phyloP scores from a whole-genome alignment of 225 moss, liverwort and hornwort genomes.

The Physcomitrium patens region DNA sequence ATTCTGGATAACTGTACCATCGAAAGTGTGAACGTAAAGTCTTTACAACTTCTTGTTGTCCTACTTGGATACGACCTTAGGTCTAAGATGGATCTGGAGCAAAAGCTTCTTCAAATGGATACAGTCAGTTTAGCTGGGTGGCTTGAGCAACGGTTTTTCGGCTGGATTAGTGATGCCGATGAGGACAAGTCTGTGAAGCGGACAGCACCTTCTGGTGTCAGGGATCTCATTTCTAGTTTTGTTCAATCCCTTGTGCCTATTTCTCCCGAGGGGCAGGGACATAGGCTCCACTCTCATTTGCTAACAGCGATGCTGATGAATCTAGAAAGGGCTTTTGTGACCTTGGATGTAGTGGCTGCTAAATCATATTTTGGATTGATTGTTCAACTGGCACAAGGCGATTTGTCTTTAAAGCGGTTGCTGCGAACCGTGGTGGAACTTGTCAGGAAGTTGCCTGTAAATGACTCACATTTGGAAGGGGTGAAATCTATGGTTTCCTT shows the following conservation, averaged over 20 bases:
- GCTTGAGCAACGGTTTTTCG: constrained; percentile 90
- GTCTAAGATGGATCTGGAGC: constrained; percentile 71
- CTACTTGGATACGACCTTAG: constrained; percentile 73
- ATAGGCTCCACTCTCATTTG: constrained; percentile 69
- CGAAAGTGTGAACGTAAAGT: constrained; percentile 78
- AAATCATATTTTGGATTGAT: constrained; percentile 89
- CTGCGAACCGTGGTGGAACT: constrained; percentile 73
- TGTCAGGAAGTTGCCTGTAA: constrained; percentile 75
- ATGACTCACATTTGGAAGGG: constrained; percentile 69
- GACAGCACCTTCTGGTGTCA: constrained; percentile 69
- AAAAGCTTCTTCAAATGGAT: constrained; percentile 79
- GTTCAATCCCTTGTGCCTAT: constrained; percentile 67
- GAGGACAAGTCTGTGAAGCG: constrained; percentile 53
- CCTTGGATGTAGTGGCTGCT: constrained; percentile 74
- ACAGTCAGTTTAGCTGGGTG: constrained; percentile 67
- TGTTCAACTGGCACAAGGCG: constrained; percentile 83
- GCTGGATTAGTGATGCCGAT: constrained; percentile 52
- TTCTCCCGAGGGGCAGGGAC: constrained; percentile 59
- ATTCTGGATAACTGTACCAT: constrained; percentile 70
- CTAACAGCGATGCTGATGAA: constrained; percentile 83
- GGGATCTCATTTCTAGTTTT: constrained; percentile 76
- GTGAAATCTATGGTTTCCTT: constrained; percentile 75
- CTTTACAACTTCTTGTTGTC: constrained; percentile 85
- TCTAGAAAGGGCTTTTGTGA: constrained; percentile 84
- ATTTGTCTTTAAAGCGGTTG: constrained; percentile 66